These are phyloP conservation scores for Phaffia australis DNA, from an alignment of 768 basidiomycete genomes.

Conservation along the genomic window DNA sequence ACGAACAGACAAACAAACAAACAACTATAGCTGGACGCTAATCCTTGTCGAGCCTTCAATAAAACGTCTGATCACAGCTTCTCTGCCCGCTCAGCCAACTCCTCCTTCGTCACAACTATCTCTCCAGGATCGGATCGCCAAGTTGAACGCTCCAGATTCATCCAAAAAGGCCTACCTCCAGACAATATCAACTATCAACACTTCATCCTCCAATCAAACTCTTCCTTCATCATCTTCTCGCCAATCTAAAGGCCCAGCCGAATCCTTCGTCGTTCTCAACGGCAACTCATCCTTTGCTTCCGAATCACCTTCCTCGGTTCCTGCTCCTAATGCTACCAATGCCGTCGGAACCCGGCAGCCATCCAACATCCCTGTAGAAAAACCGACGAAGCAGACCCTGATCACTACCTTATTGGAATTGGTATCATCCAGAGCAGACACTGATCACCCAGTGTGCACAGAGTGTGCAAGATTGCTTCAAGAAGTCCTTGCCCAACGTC, in stretches of 20 bases:
- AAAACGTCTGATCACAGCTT: constrained; percentile 3
- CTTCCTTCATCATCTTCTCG: neutral
- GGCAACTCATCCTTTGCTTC: constrained; percentile 30
- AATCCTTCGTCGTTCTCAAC: constrained; percentile 75
- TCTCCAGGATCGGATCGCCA: constrained; percentile 8
- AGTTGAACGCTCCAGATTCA: constrained; percentile 8
- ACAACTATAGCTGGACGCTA: too few species aligned
- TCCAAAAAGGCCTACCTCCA: constrained; percentile 20
- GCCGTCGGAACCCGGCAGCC: constrained; percentile 9
- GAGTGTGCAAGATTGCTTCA: constrained; percentile 84
- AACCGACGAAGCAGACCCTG: constrained; percentile 26
- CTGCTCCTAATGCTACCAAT: constrained; percentile 50
- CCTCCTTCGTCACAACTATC: constrained; percentile 12
- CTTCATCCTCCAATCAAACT: neutral
- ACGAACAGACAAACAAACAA: too few species aligned
- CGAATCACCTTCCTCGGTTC: constrained; percentile 40
- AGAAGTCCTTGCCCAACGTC: constrained; percentile 58
- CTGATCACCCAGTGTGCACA: constrained; percentile 87
- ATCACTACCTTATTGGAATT: constrained; percentile 32
- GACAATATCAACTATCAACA: constrained; percentile 1
- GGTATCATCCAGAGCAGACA: constrained; percentile 38
- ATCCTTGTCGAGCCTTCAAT: too few species aligned
- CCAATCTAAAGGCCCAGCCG: constrained; percentile 46
- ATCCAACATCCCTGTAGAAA: constrained; percentile 6
- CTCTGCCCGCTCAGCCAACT: constrained; percentile 9